Evolutionary conservation across 306 rosid species (phyloP).

Genomic region (Geum urbanum): DNA sequence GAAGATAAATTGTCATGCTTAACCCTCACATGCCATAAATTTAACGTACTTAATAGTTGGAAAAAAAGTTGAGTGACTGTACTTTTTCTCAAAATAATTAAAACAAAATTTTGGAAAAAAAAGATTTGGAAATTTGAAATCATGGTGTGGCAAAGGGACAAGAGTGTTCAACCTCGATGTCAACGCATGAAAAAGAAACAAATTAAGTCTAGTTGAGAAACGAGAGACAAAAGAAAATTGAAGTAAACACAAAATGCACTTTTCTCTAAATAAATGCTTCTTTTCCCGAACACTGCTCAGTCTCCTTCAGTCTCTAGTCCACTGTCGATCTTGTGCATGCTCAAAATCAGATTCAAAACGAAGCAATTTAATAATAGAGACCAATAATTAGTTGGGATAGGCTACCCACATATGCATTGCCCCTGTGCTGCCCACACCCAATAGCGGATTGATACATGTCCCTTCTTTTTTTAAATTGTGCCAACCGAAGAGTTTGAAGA

Average conservation of each 20-base stretch:
- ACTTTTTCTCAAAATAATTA: too few species aligned
- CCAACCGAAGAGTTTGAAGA: too few species aligned
- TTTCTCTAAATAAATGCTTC: slow-evolving; percentile 6
- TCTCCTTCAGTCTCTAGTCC: neutral
- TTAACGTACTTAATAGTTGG: too few species aligned
- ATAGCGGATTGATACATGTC: too few species aligned
- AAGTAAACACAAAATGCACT: neutral
- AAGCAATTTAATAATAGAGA: neutral
- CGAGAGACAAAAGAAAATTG: neutral
- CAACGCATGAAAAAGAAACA: slow-evolving; percentile 12
- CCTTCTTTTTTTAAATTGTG: too few species aligned
- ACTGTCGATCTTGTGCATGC: neutral
- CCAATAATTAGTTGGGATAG: neutral
- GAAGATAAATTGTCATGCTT: too few species aligned
- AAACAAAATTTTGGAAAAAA: neutral
- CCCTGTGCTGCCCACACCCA: too few species aligned
- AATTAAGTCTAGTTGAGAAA: neutral
- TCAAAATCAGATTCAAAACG: slow-evolving; percentile 5
- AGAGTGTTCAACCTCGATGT: slow-evolving; percentile 15
- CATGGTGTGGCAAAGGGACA: slow-evolving; percentile 1
- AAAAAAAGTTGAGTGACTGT: too few species aligned
- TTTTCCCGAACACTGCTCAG: neutral
- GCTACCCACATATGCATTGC: too few species aligned
- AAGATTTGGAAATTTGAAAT: neutral
- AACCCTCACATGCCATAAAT: too few species aligned